Evolutionary conservation across 345 rosid species (phyloP).

Genomic region (Populus davidiana): DNA sequence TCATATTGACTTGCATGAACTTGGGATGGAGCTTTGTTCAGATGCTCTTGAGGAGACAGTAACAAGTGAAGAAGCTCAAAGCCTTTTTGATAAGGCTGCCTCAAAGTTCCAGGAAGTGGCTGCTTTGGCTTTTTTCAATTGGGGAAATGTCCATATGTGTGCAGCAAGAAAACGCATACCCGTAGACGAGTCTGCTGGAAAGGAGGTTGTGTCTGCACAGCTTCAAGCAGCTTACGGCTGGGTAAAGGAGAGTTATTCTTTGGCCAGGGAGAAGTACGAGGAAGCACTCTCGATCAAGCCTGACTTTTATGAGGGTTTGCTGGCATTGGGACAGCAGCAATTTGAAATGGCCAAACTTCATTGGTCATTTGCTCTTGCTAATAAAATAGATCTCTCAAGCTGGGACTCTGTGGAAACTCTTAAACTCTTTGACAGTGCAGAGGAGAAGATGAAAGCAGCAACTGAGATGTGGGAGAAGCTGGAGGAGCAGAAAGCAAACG

Average conservation of each 20-base stretch:
- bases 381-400: conserved; percentile 64
- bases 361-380: conserved; percentile 81
- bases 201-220: conserved; percentile 59
- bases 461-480: conserved; percentile 97
- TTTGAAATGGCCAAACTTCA: conserved; percentile 98
- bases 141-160: conserved; percentile 99
- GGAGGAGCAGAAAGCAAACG: conserved; percentile 71
- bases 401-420: conserved; percentile 84
- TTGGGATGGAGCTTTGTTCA: conserved; percentile 98
- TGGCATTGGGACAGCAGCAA: conserved; percentile 92
- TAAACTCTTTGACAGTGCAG: conserved; percentile 72
- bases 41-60: conserved; percentile 97
- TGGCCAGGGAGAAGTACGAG: conserved; percentile 75
- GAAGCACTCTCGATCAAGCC: conserved; percentile 81
- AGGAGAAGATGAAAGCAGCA: conserved; percentile 89
- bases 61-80: conserved; percentile 86
- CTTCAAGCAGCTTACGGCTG: conserved; percentile 87
- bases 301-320: conserved; percentile 90
- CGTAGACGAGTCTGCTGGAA: conserved; percentile 76
- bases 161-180: conserved; percentile 97
- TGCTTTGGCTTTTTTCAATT: conserved; percentile 90
- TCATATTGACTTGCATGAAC: conserved; percentile 88
- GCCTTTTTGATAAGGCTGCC: conserved; percentile 85
- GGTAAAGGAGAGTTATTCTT: conserved; percentile 84
- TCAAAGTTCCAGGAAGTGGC: conserved; percentile 96